Conservation (phyloP, 257 asterid species). For the Nicotiana attenuata region DNA sequence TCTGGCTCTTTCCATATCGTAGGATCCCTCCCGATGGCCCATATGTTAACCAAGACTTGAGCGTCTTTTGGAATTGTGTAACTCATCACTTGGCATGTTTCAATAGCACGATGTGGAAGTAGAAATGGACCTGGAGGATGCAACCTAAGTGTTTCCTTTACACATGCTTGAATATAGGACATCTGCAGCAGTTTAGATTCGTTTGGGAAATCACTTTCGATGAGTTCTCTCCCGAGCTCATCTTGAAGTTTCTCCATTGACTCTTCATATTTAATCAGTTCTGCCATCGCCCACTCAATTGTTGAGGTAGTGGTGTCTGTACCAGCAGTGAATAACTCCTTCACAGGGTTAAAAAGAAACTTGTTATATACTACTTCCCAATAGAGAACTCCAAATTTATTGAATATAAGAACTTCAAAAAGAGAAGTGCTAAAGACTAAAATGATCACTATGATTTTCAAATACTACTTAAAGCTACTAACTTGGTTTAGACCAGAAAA, state of each 20-base stretch:
- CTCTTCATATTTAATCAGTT: slow-evolving; percentile 25
- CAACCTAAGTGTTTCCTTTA: slow-evolving; percentile 41
- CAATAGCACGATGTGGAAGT: slow-evolving; percentile 29
- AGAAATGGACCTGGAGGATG: slow-evolving; percentile 47
- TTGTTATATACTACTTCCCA: not conserved
- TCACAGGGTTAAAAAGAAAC: not conserved
- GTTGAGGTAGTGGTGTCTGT: slow-evolving; percentile 40
- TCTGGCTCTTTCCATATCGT: slow-evolving; percentile 35
- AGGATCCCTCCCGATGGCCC: slow-evolving; percentile 43
- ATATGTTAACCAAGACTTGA: slow-evolving; percentile 24
- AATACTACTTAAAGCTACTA: not conserved
- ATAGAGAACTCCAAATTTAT: not conserved
- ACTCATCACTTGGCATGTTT: slow-evolving; percentile 30
- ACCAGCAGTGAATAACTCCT: slow-evolving; percentile 37
- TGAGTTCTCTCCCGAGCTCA: slow-evolving; percentile 18
- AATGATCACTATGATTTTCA: not conserved
- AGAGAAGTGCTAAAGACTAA: not conserved
- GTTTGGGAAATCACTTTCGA: not conserved
- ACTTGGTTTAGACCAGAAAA: not conserved
- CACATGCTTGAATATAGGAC: slow-evolving; percentile 34
- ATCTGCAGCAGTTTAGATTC: slow-evolving; percentile 14
- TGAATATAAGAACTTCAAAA: not conserved
- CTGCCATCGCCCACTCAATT: slow-evolving; percentile 32
- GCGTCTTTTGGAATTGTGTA: slow-evolving; percentile 32
- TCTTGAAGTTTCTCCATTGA: slow-evolving; percentile 16